Percentiles rank a stretch among this genome's conserved stretches.
Conservation (phyloP, 805 yeast species). For the Starmerella kuoi region DNA sequence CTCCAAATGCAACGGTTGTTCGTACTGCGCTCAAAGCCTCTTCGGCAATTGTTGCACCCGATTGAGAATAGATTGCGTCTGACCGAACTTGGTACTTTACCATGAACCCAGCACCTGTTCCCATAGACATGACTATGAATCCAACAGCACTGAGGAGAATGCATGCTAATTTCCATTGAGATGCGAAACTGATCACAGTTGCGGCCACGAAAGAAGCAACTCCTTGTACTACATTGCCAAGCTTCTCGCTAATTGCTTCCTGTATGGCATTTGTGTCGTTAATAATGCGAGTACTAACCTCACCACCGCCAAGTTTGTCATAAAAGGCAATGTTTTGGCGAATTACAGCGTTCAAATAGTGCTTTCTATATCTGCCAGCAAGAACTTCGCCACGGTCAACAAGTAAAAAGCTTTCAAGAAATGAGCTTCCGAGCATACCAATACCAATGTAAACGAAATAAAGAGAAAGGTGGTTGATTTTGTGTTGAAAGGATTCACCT, state of each 20-base stretch:
- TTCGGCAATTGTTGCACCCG: not conserved
- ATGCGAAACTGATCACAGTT: not conserved
- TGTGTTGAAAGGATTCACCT: not conserved
- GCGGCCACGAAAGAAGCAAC: not conserved
- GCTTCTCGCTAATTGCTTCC: not conserved
- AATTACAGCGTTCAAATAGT: not conserved
- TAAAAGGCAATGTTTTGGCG: not conserved
- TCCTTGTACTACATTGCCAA: not conserved
- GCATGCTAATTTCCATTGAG: constrained; percentile 1
- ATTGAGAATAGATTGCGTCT: not conserved
- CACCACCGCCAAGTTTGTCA: constrained; percentile 1
- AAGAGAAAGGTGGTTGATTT: not conserved
- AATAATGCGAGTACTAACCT: not conserved
- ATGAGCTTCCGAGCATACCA: not conserved
- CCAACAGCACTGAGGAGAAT: not conserved
- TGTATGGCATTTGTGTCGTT: not conserved
- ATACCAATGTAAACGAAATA: constrained; percentile 1
- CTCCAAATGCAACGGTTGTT: not conserved
- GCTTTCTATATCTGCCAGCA: not conserved
- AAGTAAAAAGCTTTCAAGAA: not conserved
- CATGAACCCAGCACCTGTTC: not conserved
- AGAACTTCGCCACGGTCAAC: not conserved
- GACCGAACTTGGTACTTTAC: not conserved
- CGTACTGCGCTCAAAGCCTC: not conserved
- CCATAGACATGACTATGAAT: not conserved